A percentile compares a stretch with the other conserved stretches of the same genome.
Evolutionary conservation across 768 basidiomycete genomes (phyloP).

Genomic region (Mrakia gelida): DNA sequence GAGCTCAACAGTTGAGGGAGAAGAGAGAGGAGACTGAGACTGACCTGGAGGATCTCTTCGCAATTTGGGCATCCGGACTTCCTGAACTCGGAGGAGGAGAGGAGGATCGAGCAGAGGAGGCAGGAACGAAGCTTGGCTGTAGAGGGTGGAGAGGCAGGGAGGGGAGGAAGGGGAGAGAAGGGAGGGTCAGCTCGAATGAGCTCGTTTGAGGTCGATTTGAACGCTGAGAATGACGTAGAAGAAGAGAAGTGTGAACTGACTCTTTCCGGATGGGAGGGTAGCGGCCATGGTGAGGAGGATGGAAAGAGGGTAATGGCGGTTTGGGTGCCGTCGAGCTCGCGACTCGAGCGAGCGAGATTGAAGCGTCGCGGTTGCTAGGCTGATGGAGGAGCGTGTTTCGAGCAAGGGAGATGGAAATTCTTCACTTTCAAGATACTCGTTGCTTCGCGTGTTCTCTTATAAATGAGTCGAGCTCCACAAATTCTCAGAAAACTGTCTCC

Average conservation of each 20-base stretch:
- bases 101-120: slow-evolving; percentile 86
- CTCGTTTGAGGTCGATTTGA: not conserved
- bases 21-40: slow-evolving; percentile 36
- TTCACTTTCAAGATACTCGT: too few relatives aligned
- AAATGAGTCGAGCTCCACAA: too few relatives aligned
- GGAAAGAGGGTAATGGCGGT: not conserved
- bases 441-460: too few relatives aligned
- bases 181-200: not conserved
- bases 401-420: too few relatives aligned
- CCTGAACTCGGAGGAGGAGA: slow-evolving; percentile 74
- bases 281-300: not conserved
- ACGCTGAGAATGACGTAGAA: not conserved
- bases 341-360: not conserved
- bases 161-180: not conserved
- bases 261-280: not conserved
- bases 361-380: too few relatives aligned
- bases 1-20: not conserved
- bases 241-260: not conserved
- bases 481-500: too few relatives aligned
- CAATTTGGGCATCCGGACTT: slow-evolving; percentile 92
- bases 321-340: not conserved
- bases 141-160: not conserved
- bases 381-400: too few relatives aligned
- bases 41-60: slow-evolving; percentile 86
- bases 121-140: slow-evolving; percentile 70